Evolutionary conservation across 768 basidiomycete genomes (phyloP).

Genomic region (Suillus subalutaceus): DNA sequence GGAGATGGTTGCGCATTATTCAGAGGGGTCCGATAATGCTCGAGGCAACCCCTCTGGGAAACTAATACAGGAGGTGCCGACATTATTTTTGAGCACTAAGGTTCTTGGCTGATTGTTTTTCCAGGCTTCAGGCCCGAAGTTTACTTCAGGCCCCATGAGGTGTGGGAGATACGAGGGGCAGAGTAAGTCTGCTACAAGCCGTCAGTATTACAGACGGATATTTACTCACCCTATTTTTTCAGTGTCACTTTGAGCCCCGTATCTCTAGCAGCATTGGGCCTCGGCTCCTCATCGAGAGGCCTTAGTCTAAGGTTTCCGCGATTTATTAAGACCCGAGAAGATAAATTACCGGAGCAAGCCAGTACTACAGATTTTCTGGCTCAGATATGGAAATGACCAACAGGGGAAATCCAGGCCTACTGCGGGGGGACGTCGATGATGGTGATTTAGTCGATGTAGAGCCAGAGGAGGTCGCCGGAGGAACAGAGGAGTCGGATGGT

Average conservation of each 20-base stretch:
- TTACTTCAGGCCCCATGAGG: slow-evolving; percentile 72
- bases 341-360: slow-evolving; percentile 74
- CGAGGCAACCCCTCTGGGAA: slow-evolving; percentile 54
- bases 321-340: slow-evolving; percentile 73
- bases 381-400: slow-evolving; percentile 68
- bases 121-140: slow-evolving; percentile 65
- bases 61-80: slow-evolving; percentile 64
- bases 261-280: slow-evolving; percentile 74
- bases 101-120: slow-evolving; percentile 9
- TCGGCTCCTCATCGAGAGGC: slow-evolving; percentile 61
- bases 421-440: slow-evolving; percentile 49
- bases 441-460: slow-evolving; percentile 64
- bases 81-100: slow-evolving; percentile 5
- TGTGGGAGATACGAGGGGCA: slow-evolving; percentile 89
- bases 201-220: slow-evolving; percentile 5
- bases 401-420: slow-evolving; percentile 39
- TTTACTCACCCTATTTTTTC: slow-evolving; percentile 17
- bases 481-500: slow-evolving; percentile 29
- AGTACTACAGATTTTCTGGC: slow-evolving; percentile 73
- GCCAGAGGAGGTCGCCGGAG: slow-evolving; percentile 31
- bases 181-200: slow-evolving; percentile 45
- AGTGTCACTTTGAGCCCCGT: slow-evolving; percentile 86
- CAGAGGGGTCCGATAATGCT: slow-evolving; percentile 54
- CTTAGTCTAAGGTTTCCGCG: slow-evolving; percentile 88
- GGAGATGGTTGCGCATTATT: slow-evolving; percentile 67